Percentiles rank a stretch among this genome's conserved stretches.
Conservation (phyloP, 2,329 filamentous ascomycete genomes). For the Diaporthe sp. region DNA sequence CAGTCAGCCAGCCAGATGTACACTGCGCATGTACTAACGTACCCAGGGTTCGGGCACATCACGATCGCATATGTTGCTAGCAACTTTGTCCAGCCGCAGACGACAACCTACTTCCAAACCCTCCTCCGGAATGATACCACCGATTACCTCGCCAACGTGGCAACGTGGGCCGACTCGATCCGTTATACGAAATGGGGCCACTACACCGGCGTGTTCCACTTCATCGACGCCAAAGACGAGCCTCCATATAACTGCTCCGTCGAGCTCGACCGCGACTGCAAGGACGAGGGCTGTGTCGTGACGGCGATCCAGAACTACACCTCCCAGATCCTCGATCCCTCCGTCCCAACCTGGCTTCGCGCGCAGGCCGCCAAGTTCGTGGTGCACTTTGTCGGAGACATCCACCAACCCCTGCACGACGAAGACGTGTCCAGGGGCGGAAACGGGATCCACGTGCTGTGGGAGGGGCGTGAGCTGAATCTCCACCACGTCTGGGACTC, state of each 20-base stretch:
- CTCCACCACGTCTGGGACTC: slow-evolving; percentile 83
- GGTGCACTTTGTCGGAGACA: slow-evolving; percentile 78
- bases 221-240: slow-evolving; percentile 76
- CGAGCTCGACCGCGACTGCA: slow-evolving; percentile 73
- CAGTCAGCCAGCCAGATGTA: not conserved
- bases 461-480: slow-evolving; percentile 70
- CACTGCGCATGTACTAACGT: not conserved
- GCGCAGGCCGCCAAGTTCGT: slow-evolving; percentile 76
- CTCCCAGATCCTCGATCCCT: slow-evolving; percentile 63
- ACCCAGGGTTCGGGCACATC: slow-evolving; percentile 73
- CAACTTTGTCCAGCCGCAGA: slow-evolving; percentile 70
- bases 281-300: slow-evolving; percentile 73
- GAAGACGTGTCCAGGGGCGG: slow-evolving; percentile 76
- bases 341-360: slow-evolving; percentile 60
- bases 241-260: slow-evolving; percentile 72
- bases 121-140: slow-evolving; percentile 68
- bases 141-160: slow-evolving; percentile 74
- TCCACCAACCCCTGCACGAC: slow-evolving; percentile 78
- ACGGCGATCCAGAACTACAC: slow-evolving; percentile 74
- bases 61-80: slow-evolving; percentile 75
- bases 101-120: slow-evolving; percentile 68
- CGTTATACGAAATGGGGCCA: slow-evolving; percentile 74
- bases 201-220: slow-evolving; percentile 76
- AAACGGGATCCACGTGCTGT: slow-evolving; percentile 77
- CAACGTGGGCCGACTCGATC: slow-evolving; percentile 77